These are phyloP conservation scores for Erigeron canadensis DNA, from an alignment of 129 eudicot genomes.

Conservation along the genomic window DNA sequence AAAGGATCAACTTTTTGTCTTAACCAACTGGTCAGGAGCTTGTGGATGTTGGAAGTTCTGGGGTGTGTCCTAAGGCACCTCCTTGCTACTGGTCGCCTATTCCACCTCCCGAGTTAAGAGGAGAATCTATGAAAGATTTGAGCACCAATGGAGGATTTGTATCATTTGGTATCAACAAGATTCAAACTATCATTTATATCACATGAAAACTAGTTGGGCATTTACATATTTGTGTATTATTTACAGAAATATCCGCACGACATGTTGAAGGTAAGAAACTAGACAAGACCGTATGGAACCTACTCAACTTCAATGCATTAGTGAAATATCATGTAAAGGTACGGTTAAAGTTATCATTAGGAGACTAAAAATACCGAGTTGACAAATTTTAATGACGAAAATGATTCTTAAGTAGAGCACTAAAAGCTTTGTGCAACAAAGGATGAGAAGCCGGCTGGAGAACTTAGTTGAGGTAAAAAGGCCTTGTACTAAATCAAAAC, in stretches of 20 bases:
- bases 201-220: too few species aligned
- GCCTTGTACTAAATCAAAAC: background rate
- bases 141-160: conserved; percentile 96
- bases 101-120: conserved; percentile 93
- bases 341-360: conserved; percentile 5
- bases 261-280: conserved; percentile 83
- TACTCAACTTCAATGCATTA: conserved; percentile 75
- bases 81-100: conserved; percentile 93
- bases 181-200: background rate
- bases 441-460: conserved; percentile 79
- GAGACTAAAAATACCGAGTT: conserved; percentile 4
- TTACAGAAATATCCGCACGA: conserved; percentile 60
- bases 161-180: conserved; percentile 67
- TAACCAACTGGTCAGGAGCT: conserved; percentile 56
- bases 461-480: conserved; percentile 73
- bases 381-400: conserved; percentile 13
- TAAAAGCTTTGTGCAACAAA: conserved; percentile 69
- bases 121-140: conserved; percentile 78
- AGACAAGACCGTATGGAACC: conserved; percentile 90
- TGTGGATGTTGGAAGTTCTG: conserved; percentile 71
- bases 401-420: conserved; percentile 57
- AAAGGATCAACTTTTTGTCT: background rate
- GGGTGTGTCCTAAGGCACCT: conserved; percentile 68
- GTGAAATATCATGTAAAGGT: conserved; percentile 92
- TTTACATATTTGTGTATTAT: background rate